Base-by-base conservation (phyloP, 805 yeast genomes). In the Metschnikowia matae region DNA sequence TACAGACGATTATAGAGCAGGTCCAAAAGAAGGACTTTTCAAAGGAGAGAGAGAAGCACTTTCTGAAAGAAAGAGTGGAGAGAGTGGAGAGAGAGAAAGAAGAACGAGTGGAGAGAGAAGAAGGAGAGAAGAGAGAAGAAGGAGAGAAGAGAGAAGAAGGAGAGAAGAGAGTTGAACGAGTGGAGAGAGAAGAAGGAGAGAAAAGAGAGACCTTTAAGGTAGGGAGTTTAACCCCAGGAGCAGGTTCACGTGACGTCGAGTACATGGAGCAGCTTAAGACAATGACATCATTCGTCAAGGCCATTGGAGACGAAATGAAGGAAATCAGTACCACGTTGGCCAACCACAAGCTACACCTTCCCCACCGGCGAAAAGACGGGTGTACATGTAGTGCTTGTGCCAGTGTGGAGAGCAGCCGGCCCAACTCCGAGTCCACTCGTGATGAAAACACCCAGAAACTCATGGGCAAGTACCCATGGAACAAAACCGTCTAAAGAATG, bases 391-490 rank as follows among this genome's bases (percentile, higher is more conserved):
- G 44, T 21, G 41, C 45, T 6, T 49, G 51, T 36, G 26, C 44
- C 33, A 35, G 49, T n/a, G 51, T 46, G 43, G 40, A 39, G 20
- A 34, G 41, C 32, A 48, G 31, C 32, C 47, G 57, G 36, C 54
- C 52, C 17, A 44, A 44, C 20, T 46, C 56, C 15, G 53, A 48
- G 38, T 51, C 54, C 14, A 54, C 55, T 8, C 48, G 56, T 10
- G 52, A 52, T 13, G 52, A 40, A 14, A 38, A 54, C 39, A 55
- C 58, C 2, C 53, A 51, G 20, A 49, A 48, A 15, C 50, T 55
- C 18, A 53, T 53, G 57, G 58, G 58, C 15, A 40, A 40, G 23
- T 55, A 46, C 23, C 39, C 48, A 18, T 55, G 58, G 58, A 55
- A 54, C 46, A 54, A 53, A 11, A 55, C 58, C 3, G 45, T 55